phyloP scores from a whole-genome alignment of 768 basidiomycete genomes.

The Boletellus ananas region DNA sequence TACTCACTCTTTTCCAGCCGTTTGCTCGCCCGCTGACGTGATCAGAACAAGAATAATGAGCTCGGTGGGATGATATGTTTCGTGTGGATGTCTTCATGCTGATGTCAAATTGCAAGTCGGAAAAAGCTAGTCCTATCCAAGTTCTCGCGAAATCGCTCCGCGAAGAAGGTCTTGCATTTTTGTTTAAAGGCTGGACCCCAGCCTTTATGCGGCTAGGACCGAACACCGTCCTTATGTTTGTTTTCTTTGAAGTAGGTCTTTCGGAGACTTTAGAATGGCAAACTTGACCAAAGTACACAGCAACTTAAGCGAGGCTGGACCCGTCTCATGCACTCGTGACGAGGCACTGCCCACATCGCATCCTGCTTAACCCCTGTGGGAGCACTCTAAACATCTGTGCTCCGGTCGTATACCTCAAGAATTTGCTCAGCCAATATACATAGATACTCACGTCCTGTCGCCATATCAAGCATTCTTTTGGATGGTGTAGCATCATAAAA shows the following conservation, averaged over 20 bases:
- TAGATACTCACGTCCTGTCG: constrained; percentile 8
- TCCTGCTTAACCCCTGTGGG: background rate
- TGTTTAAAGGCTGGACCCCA: constrained; percentile 89
- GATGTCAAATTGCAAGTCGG: constrained; percentile 41
- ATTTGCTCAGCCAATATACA: background rate
- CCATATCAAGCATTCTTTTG: constrained; percentile 2
- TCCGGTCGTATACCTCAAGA: constrained; percentile 2
- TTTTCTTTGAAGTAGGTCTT: constrained; percentile 71
- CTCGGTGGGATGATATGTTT: constrained; percentile 43
- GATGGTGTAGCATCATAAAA: constrained; percentile 6
- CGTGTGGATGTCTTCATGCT: background rate
- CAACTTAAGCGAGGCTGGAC: constrained; percentile 70
- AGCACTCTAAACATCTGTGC: constrained; percentile 4
- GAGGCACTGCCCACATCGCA: background rate
- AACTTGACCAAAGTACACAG: constrained; percentile 33
- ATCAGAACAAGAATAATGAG: constrained; percentile 76
- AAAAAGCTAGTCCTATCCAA: constrained; percentile 43
- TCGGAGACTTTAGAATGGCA: background rate
- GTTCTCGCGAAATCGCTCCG: constrained; percentile 58
- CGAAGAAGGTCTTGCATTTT: constrained; percentile 71
- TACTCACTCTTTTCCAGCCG: constrained; percentile 42
- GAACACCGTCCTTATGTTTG: constrained; percentile 80
- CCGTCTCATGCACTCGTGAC: constrained; percentile 2
- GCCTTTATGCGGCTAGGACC: constrained; percentile 82
- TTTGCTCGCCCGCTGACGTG: constrained; percentile 78